Evolutionary conservation across 148 eudicot genomes (phyloP), one percentile per base, ranked within the genome.

Genomic region (Rhododendron mucronatum): DNA sequence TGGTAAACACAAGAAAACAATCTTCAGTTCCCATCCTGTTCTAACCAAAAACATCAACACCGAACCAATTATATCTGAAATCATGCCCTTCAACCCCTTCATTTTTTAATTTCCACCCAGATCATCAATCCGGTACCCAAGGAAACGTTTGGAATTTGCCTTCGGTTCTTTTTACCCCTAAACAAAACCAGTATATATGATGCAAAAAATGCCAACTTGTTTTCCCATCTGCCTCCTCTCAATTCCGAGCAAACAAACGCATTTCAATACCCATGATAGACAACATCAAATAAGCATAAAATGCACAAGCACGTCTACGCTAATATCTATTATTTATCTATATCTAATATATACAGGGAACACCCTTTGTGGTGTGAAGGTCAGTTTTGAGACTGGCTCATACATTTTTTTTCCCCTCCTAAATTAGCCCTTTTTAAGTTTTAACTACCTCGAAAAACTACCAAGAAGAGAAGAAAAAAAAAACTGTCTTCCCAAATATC

Each of bases 181-280:
- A 20, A 44, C 26, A 20, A 47, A 10, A 48, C 6, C 35, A n/a
- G 30, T 7, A 48, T 30, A 53, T 53, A 9, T 14, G 16, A 5
- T 9, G 23, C 2, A 7, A 5, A 51, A 51, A 28, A 53, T 1
- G 65, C 44, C 2, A 55, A 55, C 20, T 21, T 81, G 18, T 28
- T 47, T 47, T 45, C 41, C 35, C 21, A 67, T 45, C 39, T 45
- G 7, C 30, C 73, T 69, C 84, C 15, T 67, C 55, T 59, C 5
- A 51, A 81, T 45, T 63, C 57, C 11, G n/a, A 69, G 61, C 7
- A 88, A 80, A 71, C 67, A 85, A 86, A 74, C 18, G 73, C 87
- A 87, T 61, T 50, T 41, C 35, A 51, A 53, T 78, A 10, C 65
- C 44, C 1, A 69, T 53, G 30, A 69, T 26, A 41, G 11, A 47